Evolutionary conservation across 495 filamentous ascomycete species (phyloP).

Genomic region (Talaromyces stipitatus): DNA sequence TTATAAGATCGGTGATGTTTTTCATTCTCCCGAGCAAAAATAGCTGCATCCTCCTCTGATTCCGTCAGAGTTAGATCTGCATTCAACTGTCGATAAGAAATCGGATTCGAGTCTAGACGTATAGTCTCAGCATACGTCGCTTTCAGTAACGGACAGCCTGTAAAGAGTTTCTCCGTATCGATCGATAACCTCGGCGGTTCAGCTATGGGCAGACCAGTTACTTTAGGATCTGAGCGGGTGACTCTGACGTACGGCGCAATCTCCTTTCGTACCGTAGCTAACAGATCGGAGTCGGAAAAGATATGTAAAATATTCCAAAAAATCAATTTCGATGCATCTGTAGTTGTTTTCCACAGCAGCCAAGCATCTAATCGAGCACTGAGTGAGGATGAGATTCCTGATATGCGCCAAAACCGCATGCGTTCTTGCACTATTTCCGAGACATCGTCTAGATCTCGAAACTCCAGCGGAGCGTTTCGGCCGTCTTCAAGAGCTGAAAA

Average conservation of each 20-base stretch:
- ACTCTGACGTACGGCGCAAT: conserved; percentile 38
- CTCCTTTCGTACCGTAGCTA: conserved; percentile 46
- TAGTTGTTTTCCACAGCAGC: conserved; percentile 47
- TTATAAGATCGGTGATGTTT: conserved; percentile 30
- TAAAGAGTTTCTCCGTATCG: conserved; percentile 33
- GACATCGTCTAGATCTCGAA: conserved; percentile 48
- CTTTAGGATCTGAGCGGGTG: conserved; percentile 31
- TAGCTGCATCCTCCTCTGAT: conserved; percentile 28
- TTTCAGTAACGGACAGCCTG: conserved; percentile 43
- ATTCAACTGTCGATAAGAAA: conserved; percentile 34
- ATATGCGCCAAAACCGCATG: conserved; percentile 27
- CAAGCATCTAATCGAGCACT: conserved; percentile 31
- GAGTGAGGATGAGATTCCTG: conserved; percentile 20
- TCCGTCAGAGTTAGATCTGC: conserved; percentile 38
- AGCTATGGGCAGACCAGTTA: conserved; percentile 43
- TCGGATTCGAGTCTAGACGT: conserved; percentile 42
- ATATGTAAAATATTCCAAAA: conserved; percentile 54
- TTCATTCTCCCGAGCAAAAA: conserved; percentile 3
- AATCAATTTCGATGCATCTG: conserved; percentile 41
- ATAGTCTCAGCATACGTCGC: conserved; percentile 48
- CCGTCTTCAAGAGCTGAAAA: conserved; percentile 39
- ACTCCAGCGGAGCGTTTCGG: conserved; percentile 34
- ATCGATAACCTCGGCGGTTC: conserved; percentile 45
- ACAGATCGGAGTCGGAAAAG: conserved; percentile 33
- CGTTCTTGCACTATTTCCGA: conserved; percentile 39